phyloP scores from a whole-genome alignment of 2,329 filamentous ascomycete genomes.

The Pseudofabraea citricarpa region DNA sequence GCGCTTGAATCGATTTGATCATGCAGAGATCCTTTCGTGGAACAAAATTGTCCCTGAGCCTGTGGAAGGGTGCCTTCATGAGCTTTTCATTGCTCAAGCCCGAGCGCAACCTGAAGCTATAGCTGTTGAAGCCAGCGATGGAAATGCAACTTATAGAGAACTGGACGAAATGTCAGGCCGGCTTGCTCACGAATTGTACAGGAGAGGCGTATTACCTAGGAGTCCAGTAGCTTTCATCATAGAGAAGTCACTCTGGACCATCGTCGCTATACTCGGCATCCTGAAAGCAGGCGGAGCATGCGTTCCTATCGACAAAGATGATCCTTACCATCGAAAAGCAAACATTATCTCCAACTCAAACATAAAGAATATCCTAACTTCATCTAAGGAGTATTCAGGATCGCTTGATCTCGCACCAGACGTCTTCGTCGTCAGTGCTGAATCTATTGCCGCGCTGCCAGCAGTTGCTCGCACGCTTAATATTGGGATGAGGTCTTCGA shows the following conservation, averaged over 20 bases:
- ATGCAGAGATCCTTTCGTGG: background rate
- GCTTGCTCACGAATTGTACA: conserved; percentile 9
- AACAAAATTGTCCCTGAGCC: background rate
- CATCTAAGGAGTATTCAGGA: background rate
- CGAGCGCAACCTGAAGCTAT: conserved; percentile 12
- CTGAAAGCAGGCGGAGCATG: conserved; percentile 23
- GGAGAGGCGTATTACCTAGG: conserved; percentile 8
- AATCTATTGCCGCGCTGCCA: background rate
- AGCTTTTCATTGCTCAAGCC: conserved; percentile 10
- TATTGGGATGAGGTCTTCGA: background rate
- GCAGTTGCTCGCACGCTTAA: background rate
- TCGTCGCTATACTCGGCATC: conserved; percentile 23
- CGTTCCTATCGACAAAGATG: conserved; percentile 21
- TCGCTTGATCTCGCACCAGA: background rate
- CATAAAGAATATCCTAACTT: background rate
- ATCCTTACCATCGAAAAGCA: conserved; percentile 1
- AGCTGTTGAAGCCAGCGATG: conserved; percentile 18
- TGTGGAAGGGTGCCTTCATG: conserved; percentile 9
- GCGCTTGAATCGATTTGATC: too few species aligned
- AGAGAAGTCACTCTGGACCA: conserved; percentile 20
- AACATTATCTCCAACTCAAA: background rate
- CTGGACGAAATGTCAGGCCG: conserved; percentile 11
- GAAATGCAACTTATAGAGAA: conserved; percentile 12
- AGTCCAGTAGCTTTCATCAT: conserved; percentile 13
- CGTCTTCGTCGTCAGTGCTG: background rate